Percentiles rank a stretch among this genome's conserved stretches.
Evolutionary conservation across 2,329 filamentous ascomycete genomes (phyloP).

Genomic region (Penicillium sp.): DNA sequence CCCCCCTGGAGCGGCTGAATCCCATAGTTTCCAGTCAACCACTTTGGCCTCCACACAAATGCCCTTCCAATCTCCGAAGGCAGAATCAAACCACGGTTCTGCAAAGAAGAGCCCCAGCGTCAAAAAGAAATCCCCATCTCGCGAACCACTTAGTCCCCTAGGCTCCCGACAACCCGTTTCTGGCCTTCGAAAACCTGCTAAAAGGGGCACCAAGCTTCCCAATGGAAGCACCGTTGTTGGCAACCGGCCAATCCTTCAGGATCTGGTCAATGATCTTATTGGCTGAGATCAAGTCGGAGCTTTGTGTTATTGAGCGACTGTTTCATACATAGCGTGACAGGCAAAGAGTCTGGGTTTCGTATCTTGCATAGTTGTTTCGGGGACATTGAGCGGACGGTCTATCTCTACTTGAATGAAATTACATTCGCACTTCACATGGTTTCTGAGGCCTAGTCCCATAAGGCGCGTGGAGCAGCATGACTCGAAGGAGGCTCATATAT

Average conservation of each 20-base stretch:
- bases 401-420: too few relatives aligned
- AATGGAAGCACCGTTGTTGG: slow-evolving; percentile 57
- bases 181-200: slow-evolving; percentile 54
- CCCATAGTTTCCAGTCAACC: slow-evolving; percentile 62
- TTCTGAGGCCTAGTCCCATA: slow-evolving; percentile 24
- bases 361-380: too few relatives aligned
- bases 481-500: slow-evolving; percentile 16
- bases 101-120: slow-evolving; percentile 23
- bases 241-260: slow-evolving; percentile 65
- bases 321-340: too few relatives aligned
- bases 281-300: too few relatives aligned
- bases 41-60: slow-evolving; percentile 20
- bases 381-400: too few relatives aligned
- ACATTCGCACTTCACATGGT: too few relatives aligned
- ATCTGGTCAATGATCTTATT: slow-evolving; percentile 69
- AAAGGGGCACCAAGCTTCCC: slow-evolving; percentile 57
- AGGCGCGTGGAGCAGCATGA: slow-evolving; percentile 3
- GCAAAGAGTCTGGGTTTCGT: too few relatives aligned
- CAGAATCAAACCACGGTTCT: slow-evolving; percentile 2
- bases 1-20: slow-evolving; percentile 60
- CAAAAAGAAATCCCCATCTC: slow-evolving; percentile 22
- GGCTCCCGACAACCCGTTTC: slow-evolving; percentile 28
- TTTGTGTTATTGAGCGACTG: too few relatives aligned
- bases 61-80: slow-evolving; percentile 22
- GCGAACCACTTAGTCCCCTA: slow-evolving; percentile 33